Conservation (phyloP, 2,329 filamentous ascomycete genomes). For the Claviceps maximensis region DNA sequence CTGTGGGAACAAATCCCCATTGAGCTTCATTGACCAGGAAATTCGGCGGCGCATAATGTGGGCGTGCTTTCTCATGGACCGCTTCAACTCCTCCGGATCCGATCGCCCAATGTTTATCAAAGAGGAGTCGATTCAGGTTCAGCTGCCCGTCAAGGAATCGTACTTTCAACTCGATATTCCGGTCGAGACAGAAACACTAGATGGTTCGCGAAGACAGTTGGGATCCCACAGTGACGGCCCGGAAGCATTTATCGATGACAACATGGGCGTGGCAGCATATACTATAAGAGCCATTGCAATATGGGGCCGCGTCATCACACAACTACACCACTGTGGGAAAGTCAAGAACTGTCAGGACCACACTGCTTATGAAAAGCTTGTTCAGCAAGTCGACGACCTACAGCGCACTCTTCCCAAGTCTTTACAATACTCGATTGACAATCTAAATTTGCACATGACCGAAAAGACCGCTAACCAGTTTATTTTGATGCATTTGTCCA, state of each 20-base stretch:
- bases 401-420: conserved; percentile 53
- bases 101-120: conserved; percentile 84
- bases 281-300: conserved; percentile 73
- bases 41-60: conserved; percentile 93
- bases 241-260: conserved; percentile 54
- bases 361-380: conserved; percentile 63
- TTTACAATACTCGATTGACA: conserved; percentile 66
- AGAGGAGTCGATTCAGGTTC: conserved; percentile 79
- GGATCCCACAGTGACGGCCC: conserved; percentile 51
- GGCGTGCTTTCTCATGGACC: conserved; percentile 95
- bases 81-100: conserved; percentile 91
- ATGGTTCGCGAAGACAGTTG: conserved; percentile 54
- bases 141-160: conserved; percentile 79
- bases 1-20: conserved; percentile 47
- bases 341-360: conserved; percentile 71
- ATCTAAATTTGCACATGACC: conserved; percentile 70
- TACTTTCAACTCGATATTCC: conserved; percentile 87
- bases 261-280: conserved; percentile 91
- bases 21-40: conserved; percentile 86
- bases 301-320: conserved; percentile 83
- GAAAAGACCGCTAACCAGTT: conserved; percentile 85
- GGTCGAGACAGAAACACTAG: conserved; percentile 70
- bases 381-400: conserved; percentile 59
- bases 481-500: conserved; percentile 77
- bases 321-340: conserved; percentile 80